Base-by-base conservation (phyloP, 2,329 filamentous ascomycete genomes). In the Talaromyces sp. region DNA sequence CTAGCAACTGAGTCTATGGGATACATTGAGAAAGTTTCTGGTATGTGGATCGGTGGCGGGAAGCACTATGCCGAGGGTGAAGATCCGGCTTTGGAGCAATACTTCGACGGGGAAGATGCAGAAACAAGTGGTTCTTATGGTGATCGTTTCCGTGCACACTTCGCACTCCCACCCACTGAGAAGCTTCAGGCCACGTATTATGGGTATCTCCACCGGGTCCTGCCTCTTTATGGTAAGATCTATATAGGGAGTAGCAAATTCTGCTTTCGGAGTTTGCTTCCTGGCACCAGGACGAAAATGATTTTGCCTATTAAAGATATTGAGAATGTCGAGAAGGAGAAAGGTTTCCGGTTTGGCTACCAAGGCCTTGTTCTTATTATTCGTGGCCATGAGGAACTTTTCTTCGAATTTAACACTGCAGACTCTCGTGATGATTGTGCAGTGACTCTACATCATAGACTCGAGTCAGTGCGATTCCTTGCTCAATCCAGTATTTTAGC, bases 21-120 rank as follows among this genome's bases (percentile, higher is more conserved):
- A 1, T 97, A 97, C 69, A 88, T 96, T 33, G 92, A 95, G 69
- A 97, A 97, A 72, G 92, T 97, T 0, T 96, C 93, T 0, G 93
- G 91, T 37, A 97, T 97, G 89, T 94, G 94, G 85, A 89, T 91
- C 64, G 94, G 94, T 35, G 90, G 90, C 11, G 87, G 88, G 65
- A 91, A 88, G 66, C 93, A 97, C 73, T 99, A 97, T 67, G 86
- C 88, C 52, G 88, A 91, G 19, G 83, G 82, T 21, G 85, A 89
- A 69, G 77, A 81, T 13, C 80, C 86, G 9, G 77, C 83, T 7
- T 83, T 87, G 1, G 88, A 87, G 66, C 76, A 77, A 56, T 74
- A 79, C 2, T 76, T 80, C 37, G 81, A 83, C 43, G 72, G 77
- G 1, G 82, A 85, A 63, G 81, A 84, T 56, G 79, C 82, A 45